Evolutionary conservation across 768 basidiomycete species (phyloP).

Genomic region (Russula earlei): DNA sequence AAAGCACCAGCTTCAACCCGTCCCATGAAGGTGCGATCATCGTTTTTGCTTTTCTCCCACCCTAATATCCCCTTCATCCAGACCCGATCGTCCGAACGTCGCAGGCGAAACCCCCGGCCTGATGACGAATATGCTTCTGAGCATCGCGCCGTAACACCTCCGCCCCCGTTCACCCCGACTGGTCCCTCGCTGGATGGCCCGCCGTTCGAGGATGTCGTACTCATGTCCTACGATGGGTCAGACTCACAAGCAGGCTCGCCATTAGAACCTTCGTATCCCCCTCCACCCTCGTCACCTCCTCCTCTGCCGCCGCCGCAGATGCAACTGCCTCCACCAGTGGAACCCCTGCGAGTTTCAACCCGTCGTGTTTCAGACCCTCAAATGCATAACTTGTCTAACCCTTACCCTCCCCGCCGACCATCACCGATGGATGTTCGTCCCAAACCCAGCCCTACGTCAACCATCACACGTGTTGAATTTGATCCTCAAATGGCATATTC

Average conservation of each 20-base stretch:
- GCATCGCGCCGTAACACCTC: slow-evolving; percentile 22
- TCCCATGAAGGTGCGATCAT: slow-evolving; percentile 5
- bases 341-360: neutral
- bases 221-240: slow-evolving; percentile 17
- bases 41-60: neutral
- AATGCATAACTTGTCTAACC: no score
- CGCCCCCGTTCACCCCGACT: slow-evolving; percentile 33
- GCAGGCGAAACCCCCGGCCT: neutral
- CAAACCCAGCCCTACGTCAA: neutral
- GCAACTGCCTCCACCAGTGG: neutral
- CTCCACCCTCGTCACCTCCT: neutral
- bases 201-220: slow-evolving; percentile 27
- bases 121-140: neutral
- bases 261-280: slow-evolving; percentile 13
- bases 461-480: slow-evolving; percentile 26
- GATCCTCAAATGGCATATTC: slow-evolving; percentile 43
- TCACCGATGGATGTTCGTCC: neutral
- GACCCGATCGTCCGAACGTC: neutral
- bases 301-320: no score
- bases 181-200: slow-evolving; percentile 33
- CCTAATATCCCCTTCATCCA: neutral
- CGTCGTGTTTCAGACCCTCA: slow-evolving; percentile 1
- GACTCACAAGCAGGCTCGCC: slow-evolving; percentile 22
- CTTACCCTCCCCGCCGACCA: neutral
- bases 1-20: neutral